These are phyloP conservation scores for Crithidia bombi DNA, from an alignment of 208 protist species.

Conservation along the genomic window DNA sequence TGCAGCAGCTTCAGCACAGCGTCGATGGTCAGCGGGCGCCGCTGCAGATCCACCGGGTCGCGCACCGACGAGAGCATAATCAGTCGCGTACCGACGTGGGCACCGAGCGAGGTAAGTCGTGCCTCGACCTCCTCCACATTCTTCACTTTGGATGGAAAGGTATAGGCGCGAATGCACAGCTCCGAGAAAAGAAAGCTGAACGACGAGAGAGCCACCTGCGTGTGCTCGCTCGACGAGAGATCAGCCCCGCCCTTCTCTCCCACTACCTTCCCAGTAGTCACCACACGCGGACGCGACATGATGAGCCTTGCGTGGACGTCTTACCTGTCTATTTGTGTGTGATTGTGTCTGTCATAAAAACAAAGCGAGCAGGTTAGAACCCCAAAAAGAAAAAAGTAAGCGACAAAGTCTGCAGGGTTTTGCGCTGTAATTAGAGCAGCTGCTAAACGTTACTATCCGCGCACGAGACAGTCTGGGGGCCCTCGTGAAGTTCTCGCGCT, in stretches of 20 bases:
- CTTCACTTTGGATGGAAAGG: constrained; percentile 68
- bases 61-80: constrained; percentile 73
- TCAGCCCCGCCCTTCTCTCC: constrained; percentile 31
- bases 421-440: too few relatives aligned
- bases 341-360: background rate
- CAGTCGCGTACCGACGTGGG: constrained; percentile 65
- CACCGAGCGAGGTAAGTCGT: constrained; percentile 70
- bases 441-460: too few relatives aligned
- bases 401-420: too few relatives aligned
- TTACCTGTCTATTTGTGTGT: background rate
- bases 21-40: constrained; percentile 70
- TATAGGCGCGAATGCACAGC: constrained; percentile 80
- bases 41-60: constrained; percentile 53
- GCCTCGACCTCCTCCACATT: constrained; percentile 84
- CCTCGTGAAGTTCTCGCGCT: too few relatives aligned
- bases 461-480: too few relatives aligned
- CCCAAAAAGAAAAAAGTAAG: background rate
- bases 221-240: constrained; percentile 42
- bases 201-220: constrained; percentile 69
- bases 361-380: background rate
- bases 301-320: background rate
- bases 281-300: constrained; percentile 24
- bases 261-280: constrained; percentile 34
- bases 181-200: constrained; percentile 90
- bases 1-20: constrained; percentile 67